Evolutionary conservation across 805 yeast species (phyloP).

Genomic region (Spathaspora girioi): DNA sequence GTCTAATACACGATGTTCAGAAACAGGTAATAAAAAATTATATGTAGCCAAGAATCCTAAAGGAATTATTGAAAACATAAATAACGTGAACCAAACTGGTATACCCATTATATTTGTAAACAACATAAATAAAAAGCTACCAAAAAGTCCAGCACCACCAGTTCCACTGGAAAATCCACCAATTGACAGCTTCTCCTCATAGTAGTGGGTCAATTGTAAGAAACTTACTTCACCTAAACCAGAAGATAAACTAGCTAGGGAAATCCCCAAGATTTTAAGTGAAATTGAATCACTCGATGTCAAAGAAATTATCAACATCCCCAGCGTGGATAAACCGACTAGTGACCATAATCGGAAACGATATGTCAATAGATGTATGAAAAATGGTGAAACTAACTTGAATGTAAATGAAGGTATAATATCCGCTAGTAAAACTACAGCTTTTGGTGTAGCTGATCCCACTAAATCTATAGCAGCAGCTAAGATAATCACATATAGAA

Average conservation of each 20-base stretch:
- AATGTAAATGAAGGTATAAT: constrained; percentile 76
- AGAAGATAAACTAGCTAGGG: constrained; percentile 76
- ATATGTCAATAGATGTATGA: constrained; percentile 65
- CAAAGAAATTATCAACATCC: constrained; percentile 69
- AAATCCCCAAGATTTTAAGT: constrained; percentile 60
- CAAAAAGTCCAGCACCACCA: constrained; percentile 91
- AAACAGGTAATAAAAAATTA: constrained; percentile 21
- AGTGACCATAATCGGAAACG: constrained; percentile 47
- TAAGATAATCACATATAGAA: constrained; percentile 84
- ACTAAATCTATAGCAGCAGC: constrained; percentile 92
- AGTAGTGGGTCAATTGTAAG: constrained; percentile 79
- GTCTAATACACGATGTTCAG: neutral
- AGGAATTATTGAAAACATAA: constrained; percentile 56
- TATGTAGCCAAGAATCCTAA: constrained; percentile 41
- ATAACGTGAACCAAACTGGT: constrained; percentile 50
- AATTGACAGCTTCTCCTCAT: constrained; percentile 51
- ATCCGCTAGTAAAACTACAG: constrained; percentile 80
- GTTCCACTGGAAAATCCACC: constrained; percentile 94
- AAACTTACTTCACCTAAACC: constrained; percentile 92
- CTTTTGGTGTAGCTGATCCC: constrained; percentile 80
- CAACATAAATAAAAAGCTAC: constrained; percentile 68
- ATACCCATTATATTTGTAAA: constrained; percentile 67
- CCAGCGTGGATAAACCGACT: constrained; percentile 57
- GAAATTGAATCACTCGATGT: constrained; percentile 24
- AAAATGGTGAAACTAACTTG: constrained; percentile 76